Evolutionary conservation across 192 early-diverging fungal species (phyloP).

Genomic region (Lunasporangiospora selenospora): DNA sequence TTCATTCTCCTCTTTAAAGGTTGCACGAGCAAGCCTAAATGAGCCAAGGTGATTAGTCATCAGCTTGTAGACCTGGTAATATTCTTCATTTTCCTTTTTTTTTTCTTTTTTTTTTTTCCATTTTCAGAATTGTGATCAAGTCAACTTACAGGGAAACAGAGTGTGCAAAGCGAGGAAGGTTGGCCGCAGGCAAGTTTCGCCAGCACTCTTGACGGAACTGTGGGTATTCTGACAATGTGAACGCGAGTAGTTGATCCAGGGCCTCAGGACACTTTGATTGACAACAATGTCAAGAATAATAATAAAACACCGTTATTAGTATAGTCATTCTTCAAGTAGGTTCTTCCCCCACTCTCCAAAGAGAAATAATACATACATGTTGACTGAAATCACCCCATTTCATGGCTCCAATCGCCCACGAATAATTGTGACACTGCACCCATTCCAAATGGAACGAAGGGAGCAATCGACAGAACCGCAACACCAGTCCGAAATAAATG

Average conservation of each 20-base stretch:
- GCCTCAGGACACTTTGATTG: conserved; percentile 36
- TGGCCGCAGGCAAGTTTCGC: conserved; percentile 10
- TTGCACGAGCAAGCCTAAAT: conserved; percentile 32
- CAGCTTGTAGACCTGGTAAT: background rate
- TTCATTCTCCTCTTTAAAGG: conserved; percentile 24
- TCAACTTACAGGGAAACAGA: conserved; percentile 25
- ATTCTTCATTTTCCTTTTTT: background rate
- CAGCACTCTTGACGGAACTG: conserved; percentile 34
- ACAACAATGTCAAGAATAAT: too few relatives aligned
- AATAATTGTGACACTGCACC: conserved; percentile 34
- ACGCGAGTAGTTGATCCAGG: conserved; percentile 23
- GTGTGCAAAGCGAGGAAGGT: background rate
- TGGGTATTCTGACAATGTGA: conserved; percentile 10
- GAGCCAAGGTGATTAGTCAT: background rate
- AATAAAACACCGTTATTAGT: too few relatives aligned
- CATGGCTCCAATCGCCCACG: conserved; percentile 45
- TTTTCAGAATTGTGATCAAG: too few relatives aligned
- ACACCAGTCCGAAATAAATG: conserved; percentile 40
- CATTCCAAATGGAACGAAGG: conserved; percentile 21
- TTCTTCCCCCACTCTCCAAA: background rate
- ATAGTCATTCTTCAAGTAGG: too few relatives aligned
- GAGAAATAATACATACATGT: conserved; percentile 25
- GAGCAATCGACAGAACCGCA: conserved; percentile 11
- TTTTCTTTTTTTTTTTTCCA: too few relatives aligned
- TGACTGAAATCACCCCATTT: conserved; percentile 40